Conservation (phyloP, 2,329 filamentous ascomycete species). For the Neophaeococcomyces aloes region DNA sequence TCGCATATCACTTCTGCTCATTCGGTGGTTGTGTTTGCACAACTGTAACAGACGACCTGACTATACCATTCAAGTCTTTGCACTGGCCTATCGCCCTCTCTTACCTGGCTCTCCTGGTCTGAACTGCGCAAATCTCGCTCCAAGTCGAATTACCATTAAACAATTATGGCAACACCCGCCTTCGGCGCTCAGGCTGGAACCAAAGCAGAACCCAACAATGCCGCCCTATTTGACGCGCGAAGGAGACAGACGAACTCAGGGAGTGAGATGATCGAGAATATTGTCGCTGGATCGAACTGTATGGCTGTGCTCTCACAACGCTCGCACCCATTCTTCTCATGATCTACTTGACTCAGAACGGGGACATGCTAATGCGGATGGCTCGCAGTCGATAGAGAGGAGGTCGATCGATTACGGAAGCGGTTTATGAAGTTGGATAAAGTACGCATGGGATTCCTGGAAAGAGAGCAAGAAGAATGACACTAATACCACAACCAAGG, state of each 20-base stretch:
- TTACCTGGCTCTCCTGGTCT: too few relatives aligned
- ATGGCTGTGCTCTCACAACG: constrained; percentile 26
- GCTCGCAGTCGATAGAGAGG: constrained; percentile 76
- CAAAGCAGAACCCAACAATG: constrained; percentile 32
- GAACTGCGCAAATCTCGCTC: constrained; percentile 31
- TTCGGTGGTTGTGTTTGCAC: too few relatives aligned
- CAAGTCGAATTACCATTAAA: constrained; percentile 6
- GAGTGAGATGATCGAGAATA: constrained; percentile 74
- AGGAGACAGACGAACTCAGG: constrained; percentile 38
- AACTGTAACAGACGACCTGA: too few relatives aligned
- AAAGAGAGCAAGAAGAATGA: constrained; percentile 5
- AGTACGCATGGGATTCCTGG: constrained; percentile 39
- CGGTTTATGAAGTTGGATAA: constrained; percentile 99
- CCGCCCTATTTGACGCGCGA: constrained; percentile 35
- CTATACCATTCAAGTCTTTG: too few relatives aligned
- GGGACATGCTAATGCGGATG: not conserved
- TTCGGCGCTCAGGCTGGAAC: constrained; percentile 30
- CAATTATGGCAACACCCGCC: constrained; percentile 32
- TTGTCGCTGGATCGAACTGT: constrained; percentile 97
- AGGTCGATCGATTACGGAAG: constrained; percentile 90
- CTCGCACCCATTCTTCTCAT: too few relatives aligned
- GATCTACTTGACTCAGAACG: too few relatives aligned
- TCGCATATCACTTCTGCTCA: too few relatives aligned
- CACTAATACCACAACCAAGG: constrained; percentile 49
- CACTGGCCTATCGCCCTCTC: too few relatives aligned